Evolutionary conservation across 2,329 filamentous ascomycete species (phyloP).

Genomic region (Plenodomus tracheiphilus): DNA sequence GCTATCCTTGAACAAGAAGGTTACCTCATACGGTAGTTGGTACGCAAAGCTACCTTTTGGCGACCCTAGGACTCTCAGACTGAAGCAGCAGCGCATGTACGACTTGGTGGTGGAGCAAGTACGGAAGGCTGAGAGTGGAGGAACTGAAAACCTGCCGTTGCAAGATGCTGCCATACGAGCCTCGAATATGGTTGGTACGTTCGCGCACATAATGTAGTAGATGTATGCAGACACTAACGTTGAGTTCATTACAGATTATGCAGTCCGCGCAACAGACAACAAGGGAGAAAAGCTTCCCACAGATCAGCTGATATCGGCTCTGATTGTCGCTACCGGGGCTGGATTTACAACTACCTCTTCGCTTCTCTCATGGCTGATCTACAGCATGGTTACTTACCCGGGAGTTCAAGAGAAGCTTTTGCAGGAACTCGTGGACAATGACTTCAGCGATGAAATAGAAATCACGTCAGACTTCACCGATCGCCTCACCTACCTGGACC

Average conservation of each 20-base stretch:
- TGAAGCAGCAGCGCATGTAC: conserved; percentile 5
- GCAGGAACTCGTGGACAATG: conserved; percentile 24
- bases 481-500: conserved; percentile 21
- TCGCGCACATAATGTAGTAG: neutral
- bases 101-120: conserved; percentile 12
- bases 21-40: conserved; percentile 12
- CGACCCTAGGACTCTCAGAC: conserved; percentile 7
- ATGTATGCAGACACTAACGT: neutral
- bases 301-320: conserved; percentile 7
- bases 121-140: conserved; percentile 10
- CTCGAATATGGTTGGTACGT: neutral
- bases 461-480: conserved; percentile 21
- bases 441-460: conserved; percentile 20
- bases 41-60: conserved; percentile 11
- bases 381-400: conserved; percentile 9
- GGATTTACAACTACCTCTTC: conserved; percentile 28
- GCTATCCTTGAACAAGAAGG: conserved; percentile 15
- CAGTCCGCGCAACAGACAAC: conserved; percentile 20
- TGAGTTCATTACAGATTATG: neutral
- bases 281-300: conserved; percentile 23
- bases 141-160: conserved; percentile 21
- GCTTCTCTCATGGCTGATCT: conserved; percentile 25
- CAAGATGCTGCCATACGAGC: conserved; percentile 44
- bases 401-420: conserved; percentile 23
- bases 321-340: conserved; percentile 8